Conservation (phyloP, 2,329 filamentous ascomycete genomes). For the Penicillium sp. region DNA sequence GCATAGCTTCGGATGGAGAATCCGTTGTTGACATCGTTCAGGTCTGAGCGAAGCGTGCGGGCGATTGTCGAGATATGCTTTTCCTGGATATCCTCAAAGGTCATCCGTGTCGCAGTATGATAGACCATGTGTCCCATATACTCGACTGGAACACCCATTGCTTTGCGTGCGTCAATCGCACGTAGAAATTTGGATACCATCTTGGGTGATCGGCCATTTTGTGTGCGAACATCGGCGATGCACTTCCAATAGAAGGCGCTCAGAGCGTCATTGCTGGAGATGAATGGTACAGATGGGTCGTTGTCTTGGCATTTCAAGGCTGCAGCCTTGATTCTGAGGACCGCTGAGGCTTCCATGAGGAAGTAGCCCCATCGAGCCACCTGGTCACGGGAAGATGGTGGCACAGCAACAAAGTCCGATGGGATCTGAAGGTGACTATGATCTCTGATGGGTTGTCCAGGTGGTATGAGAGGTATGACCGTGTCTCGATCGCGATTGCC, state of each 20-base stretch:
- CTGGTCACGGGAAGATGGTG: background rate
- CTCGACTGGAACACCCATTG: slow-evolving; percentile 12
- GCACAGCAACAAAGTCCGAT: background rate
- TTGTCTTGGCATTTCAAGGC: background rate
- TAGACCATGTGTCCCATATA: slow-evolving; percentile 27
- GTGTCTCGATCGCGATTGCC: slow-evolving; percentile 19
- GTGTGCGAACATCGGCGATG: slow-evolving; percentile 9
- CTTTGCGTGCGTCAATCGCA: slow-evolving; percentile 21
- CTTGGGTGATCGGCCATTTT: background rate
- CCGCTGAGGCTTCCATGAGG: background rate
- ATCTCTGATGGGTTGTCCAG: slow-evolving; percentile 13
- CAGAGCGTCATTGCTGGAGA: slow-evolving; percentile 23
- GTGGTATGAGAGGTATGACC: slow-evolving; percentile 16
- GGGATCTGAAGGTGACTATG: slow-evolving; percentile 12
- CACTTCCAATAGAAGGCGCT: slow-evolving; percentile 24
- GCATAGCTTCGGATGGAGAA: slow-evolving; percentile 19
- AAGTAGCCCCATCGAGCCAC: background rate
- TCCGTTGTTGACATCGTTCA: slow-evolving; percentile 1
- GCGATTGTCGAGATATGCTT: slow-evolving; percentile 7
- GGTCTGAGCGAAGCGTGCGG: background rate
- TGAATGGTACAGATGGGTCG: background rate
- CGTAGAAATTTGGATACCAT: slow-evolving; percentile 15
- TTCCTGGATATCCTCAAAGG: background rate
- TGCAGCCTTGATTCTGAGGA: background rate
- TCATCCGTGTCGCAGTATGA: slow-evolving; percentile 9